Percentiles rank a stretch among this genome's conserved stretches.
Evolutionary conservation across 2,329 filamentous ascomycete genomes (phyloP).

Genomic region (Grosmannia clavigera): DNA sequence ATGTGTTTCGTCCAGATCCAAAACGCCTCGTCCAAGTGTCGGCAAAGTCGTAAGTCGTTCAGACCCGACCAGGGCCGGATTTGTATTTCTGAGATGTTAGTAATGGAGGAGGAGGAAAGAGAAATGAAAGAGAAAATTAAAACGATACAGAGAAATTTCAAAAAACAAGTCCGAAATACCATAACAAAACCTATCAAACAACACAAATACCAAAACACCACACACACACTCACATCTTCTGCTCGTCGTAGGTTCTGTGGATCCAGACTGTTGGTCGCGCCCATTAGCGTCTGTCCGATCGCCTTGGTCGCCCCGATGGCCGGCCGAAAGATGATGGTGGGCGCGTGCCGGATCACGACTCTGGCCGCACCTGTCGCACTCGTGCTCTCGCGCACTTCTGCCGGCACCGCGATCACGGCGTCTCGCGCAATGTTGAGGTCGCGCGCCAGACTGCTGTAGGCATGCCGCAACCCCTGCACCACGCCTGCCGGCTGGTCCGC

Average conservation of each 20-base stretch:
- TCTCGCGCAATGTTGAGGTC: conserved; percentile 81
- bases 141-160: conserved; percentile 37
- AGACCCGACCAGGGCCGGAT: conserved; percentile 8
- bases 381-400: conserved; percentile 76
- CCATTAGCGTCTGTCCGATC: conserved; percentile 78
- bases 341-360: conserved; percentile 68
- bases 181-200: conserved; percentile 36
- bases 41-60: background rate
- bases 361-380: conserved; percentile 69
- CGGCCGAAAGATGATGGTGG: conserved; percentile 85
- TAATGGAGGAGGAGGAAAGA: background rate
- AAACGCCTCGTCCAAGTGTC: background rate
- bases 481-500: conserved; percentile 89
- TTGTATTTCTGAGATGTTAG: conserved; percentile 14
- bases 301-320: conserved; percentile 84
- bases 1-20: background rate
- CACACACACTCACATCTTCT: conserved; percentile 65
- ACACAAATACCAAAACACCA: conserved; percentile 38
- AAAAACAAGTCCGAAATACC: too few relatives aligned
- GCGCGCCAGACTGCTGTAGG: conserved; percentile 68
- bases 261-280: conserved; percentile 85
- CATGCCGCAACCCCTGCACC: conserved; percentile 71
- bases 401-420: conserved; percentile 88
- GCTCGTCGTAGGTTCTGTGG: conserved; percentile 66
- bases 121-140: background rate